Evolutionary conservation across 768 basidiomycete species (phyloP), one percentile per base, ranked within the genome.

Genomic region (Tubosaeta sp.): DNA sequence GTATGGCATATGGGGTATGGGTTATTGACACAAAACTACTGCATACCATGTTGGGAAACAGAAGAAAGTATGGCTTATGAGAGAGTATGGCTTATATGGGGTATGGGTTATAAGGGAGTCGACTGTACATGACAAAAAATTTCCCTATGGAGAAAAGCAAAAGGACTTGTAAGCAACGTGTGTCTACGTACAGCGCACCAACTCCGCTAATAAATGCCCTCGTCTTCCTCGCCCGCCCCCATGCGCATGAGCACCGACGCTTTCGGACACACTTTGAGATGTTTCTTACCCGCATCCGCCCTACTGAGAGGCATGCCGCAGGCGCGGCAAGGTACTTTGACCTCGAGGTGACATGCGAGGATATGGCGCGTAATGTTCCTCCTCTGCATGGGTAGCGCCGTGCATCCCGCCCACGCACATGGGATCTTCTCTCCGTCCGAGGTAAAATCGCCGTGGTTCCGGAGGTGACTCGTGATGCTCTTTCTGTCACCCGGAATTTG

Each of bases 281-380:
- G 65, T 41, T 68, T 67, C 31, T 29, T 66, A 13, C 22, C 51
- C 34, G 66, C 65, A 43, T 67, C 65, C 25, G 49, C 50, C 41
- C 65, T 54, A 38, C 62, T 57, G 16, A 67, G 43, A 13, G 26
- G 26, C 33, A 66, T 14, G 0, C 53, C 57, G 31, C 65, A 67
- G 17, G 0, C 7, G 0, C 37, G 9, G 37, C 65, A 67, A 16
- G 25, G 3, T 41, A 60, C 55, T 38, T 59, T 68, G 43, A 67
- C 45, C 51, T 43, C 66, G 6, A 67, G 16, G 13, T 67, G 65
- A 35, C 52, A 58, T 0, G 64, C 32, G 12, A 68, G 42, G 12
- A 67, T 62, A 27, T 67, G 65, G 1, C 65, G 52, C 4, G 65
- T 54, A 11, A 68, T 45, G 14, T 64, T 67, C 19, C 66, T 42